Base-by-base conservation (phyloP, 768 basidiomycete species). In the Podaxis sp. region DNA sequence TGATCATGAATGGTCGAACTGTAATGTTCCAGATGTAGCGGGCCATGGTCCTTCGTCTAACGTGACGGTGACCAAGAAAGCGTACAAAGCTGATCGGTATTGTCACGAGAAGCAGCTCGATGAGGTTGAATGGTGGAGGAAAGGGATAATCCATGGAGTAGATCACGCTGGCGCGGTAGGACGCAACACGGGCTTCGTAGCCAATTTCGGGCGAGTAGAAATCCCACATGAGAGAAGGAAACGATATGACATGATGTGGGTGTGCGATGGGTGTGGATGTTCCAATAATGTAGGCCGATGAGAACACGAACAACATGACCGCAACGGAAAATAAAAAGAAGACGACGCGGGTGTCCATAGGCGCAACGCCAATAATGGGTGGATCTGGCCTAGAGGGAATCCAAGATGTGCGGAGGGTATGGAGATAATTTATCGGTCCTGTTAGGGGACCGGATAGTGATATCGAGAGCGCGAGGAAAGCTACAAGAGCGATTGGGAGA, bases 61-160 rank as follows among this genome's bases (percentile, higher is more conserved):
- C n/a, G 6, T 50, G 59, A n/a, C 28, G 36, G 38, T 48, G 23
- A 9, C 59, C 40, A 47, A 55, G n/a, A 27, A 37, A 21, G 21
- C 35, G 52, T 25, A 55, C 35, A 14, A 48, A 48, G 44, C 23
- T 16, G 25, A 55, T 35, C 4, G 59, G 59, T 28, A 55, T 55
- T 1, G 36, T 27, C 16, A 66, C 51, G 14, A 66, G 36, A 18
- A 58, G 13, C 21, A 61, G 4, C 37, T 58, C 54, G 3, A 83
- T 35, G 50, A 86, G 57, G 68, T 82, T 85, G 67, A 85, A 75
- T 0, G 83, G 84, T 4, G 81, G 73, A 2, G 82, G 82, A 62
- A 83, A 86, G 50, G 65, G 67, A 58, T 78, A 76, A 2, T 75
- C 72, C 5, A 62, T 61, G 1, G 73, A 63, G 61, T 80, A 84